Evolutionary conservation across 768 basidiomycete genomes (phyloP).

Genomic region (Pulveroboletus sp.): DNA sequence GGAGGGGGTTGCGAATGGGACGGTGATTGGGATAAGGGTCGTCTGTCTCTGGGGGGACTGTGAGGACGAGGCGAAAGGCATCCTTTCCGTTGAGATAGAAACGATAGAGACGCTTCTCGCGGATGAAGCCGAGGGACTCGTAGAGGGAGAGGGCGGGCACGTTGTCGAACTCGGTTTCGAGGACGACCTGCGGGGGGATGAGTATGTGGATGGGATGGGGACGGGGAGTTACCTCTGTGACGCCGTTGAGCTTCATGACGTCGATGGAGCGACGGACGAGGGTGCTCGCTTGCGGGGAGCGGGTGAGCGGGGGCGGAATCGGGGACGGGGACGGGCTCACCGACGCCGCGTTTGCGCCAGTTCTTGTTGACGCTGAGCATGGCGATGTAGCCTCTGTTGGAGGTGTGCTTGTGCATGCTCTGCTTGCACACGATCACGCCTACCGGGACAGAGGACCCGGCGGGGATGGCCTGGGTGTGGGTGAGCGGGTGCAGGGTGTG

Average conservation of each 20-base stretch:
- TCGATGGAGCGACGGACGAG: slow-evolving; percentile 81
- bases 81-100: slow-evolving; percentile 99
- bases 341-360: slow-evolving; percentile 89
- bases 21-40: slow-evolving; percentile 7
- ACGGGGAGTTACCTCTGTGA: slow-evolving; percentile 69
- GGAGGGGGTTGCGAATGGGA: slow-evolving; percentile 16
- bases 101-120: slow-evolving; percentile 89
- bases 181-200: slow-evolving; percentile 58
- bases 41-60: slow-evolving; percentile 42
- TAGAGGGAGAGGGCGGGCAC: slow-evolving; percentile 83
- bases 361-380: slow-evolving; percentile 89
- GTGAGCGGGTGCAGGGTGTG: neutral
- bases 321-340: slow-evolving; percentile 41
- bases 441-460: slow-evolving; percentile 51
- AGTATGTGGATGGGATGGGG: neutral
- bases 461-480: slow-evolving; percentile 23
- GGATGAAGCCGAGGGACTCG: slow-evolving; percentile 88
- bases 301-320: slow-evolving; percentile 18
- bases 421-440: slow-evolving; percentile 98
- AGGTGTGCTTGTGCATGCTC: slow-evolving; percentile 70
- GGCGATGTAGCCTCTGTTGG: slow-evolving; percentile 93
- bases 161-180: slow-evolving; percentile 97
- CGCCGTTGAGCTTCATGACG: slow-evolving; percentile 77
- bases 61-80: slow-evolving; percentile 79
- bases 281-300: slow-evolving; percentile 56